Conservation (phyloP, 139 green algal species). For the Volvox reticuliferus region DNA sequence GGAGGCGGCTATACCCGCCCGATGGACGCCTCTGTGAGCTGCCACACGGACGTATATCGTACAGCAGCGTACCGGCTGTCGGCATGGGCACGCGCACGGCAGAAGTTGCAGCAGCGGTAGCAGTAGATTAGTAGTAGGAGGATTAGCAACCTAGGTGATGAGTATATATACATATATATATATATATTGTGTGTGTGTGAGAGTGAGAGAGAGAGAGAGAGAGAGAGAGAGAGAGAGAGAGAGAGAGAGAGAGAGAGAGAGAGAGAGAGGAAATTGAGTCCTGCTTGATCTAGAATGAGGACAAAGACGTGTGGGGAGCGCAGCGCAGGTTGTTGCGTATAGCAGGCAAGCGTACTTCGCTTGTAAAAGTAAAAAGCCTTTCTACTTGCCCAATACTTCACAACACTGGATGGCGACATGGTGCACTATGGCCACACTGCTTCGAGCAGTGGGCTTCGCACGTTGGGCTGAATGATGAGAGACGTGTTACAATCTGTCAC, state of each 20-base stretch:
- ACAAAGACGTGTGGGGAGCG: too few relatives aligned
- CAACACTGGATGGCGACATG: too few relatives aligned
- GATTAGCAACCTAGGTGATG: neutral
- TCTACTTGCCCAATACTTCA: too few relatives aligned
- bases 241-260: neutral
- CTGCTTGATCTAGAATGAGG: neutral
- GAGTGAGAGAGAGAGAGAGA: neutral
- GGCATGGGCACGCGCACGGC: neutral
- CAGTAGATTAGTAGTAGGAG: neutral
- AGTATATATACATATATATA: neutral
- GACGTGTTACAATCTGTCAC: too few relatives aligned
- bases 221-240: neutral
- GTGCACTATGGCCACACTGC: too few relatives aligned
- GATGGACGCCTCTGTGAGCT: constrained; percentile 61
- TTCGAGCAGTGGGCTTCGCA: too few relatives aligned
- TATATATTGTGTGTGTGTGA: neutral
- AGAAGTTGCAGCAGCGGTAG: constrained; percentile 11
- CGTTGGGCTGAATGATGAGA: too few relatives aligned
- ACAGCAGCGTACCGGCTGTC: constrained; percentile 62
- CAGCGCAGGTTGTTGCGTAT: too few relatives aligned
- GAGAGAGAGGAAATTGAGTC: neutral
- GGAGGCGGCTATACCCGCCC: constrained; percentile 79
- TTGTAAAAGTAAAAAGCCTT: too few relatives aligned
- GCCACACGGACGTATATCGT: constrained; percentile 73
- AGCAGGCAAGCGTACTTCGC: too few relatives aligned